Percentiles rank a stretch among this genome's conserved stretches.
Evolutionary conservation across 139 green algal genomes (phyloP).

Genomic region (Volvox reticuliferus): DNA sequence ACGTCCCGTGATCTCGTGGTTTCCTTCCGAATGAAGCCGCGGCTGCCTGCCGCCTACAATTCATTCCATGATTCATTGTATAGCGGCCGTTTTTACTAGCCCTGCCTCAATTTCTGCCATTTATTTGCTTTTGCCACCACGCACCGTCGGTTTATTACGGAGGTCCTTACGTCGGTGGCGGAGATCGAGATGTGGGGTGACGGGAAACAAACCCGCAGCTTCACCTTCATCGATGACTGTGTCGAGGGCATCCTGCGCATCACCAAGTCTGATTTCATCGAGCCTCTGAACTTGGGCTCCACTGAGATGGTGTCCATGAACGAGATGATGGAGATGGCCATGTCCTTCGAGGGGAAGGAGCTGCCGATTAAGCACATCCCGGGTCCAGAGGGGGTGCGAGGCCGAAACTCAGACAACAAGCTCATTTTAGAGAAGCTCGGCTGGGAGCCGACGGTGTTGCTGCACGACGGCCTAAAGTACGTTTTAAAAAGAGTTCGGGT

Average conservation of each 20-base stretch:
- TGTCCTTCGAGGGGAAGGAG: slow-evolving; percentile 67
- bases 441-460: slow-evolving; percentile 93
- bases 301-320: slow-evolving; percentile 98
- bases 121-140: no score
- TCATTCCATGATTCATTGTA: no score
- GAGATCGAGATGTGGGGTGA: slow-evolving; percentile 99
- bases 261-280: slow-evolving; percentile 96
- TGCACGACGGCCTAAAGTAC: slow-evolving; percentile 87
- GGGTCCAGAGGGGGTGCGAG: slow-evolving; percentile 98
- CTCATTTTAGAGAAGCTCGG: slow-evolving; percentile 98
- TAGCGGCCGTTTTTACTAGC: no score
- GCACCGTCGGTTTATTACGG: no score
- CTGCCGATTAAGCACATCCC: slow-evolving; percentile 98
- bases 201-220: slow-evolving; percentile 98
- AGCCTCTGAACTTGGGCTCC: slow-evolving; percentile 98
- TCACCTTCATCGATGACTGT: slow-evolving; percentile 99
- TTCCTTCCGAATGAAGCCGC: no score
- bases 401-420: slow-evolving; percentile 95
- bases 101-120: no score
- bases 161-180: slow-evolving; percentile 81
- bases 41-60: no score
- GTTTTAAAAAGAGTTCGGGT: no score
- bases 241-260: slow-evolving; percentile 99
- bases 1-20: no score
- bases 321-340: slow-evolving; percentile 90